Evolutionary conservation across 2,329 filamentous ascomycete species (phyloP).

Genomic region (Leptographium galeiforme): DNA sequence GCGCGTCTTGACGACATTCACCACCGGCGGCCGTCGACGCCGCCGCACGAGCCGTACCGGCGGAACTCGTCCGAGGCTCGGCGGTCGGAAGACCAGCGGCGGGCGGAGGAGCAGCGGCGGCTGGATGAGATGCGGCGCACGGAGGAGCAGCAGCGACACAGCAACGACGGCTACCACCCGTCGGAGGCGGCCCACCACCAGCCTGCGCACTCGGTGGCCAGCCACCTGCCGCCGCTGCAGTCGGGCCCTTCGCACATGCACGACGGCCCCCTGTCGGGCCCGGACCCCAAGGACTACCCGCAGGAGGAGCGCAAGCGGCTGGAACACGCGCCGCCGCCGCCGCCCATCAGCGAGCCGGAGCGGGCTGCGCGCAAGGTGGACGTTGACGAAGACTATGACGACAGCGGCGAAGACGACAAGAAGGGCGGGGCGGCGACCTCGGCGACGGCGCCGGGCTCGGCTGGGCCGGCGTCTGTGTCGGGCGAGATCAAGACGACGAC

Average conservation of each 20-base stretch:
- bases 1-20: slow-evolving; percentile 76
- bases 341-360: slow-evolving; percentile 58
- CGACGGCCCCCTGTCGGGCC: slow-evolving; percentile 32
- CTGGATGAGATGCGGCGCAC: slow-evolving; percentile 36
- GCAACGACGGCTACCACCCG: slow-evolving; percentile 72
- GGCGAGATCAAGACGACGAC: slow-evolving; percentile 40
- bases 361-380: slow-evolving; percentile 87
- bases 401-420: slow-evolving; percentile 79
- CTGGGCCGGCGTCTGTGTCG: slow-evolving; percentile 26
- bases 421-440: slow-evolving; percentile 26
- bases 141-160: slow-evolving; percentile 53
- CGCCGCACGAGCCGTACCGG: slow-evolving; percentile 54
- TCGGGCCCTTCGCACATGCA: slow-evolving; percentile 40
- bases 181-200: slow-evolving; percentile 86
- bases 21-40: slow-evolving; percentile 65
- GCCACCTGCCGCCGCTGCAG: slow-evolving; percentile 51
- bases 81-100: slow-evolving; percentile 50
- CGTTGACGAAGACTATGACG: slow-evolving; percentile 94
- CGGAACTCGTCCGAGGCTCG: slow-evolving; percentile 65
- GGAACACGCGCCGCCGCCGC: slow-evolving; percentile 31
- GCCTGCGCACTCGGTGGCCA: slow-evolving; percentile 44
- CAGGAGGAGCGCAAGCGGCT: slow-evolving; percentile 41
- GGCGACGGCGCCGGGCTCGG: slow-evolving; percentile 4
- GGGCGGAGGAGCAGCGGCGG: slow-evolving; percentile 47
- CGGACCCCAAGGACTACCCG: slow-evolving; percentile 37